These are phyloP conservation scores for Candida ficus DNA, from an alignment of 805 yeast genomes.

Conservation along the genomic window DNA sequence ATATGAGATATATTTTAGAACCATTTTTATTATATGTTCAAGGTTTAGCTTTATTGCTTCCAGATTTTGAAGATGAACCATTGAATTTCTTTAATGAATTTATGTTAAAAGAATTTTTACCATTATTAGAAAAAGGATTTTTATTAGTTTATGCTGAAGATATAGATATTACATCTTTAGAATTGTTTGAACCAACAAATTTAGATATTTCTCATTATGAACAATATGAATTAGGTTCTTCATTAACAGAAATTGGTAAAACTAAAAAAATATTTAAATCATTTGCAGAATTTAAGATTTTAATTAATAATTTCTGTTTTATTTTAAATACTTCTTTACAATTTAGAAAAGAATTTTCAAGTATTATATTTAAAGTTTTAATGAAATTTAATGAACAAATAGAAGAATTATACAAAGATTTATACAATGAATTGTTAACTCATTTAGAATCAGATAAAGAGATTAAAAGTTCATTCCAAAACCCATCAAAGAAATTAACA, in stretches of 20 bases:
- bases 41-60: constrained; percentile 43
- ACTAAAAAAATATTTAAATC: constrained; percentile 12
- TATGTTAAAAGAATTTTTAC: constrained; percentile 59
- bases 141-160: constrained; percentile 45
- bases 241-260: constrained; percentile 20
- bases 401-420: constrained; percentile 19
- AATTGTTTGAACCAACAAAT: constrained; percentile 23
- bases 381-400: constrained; percentile 20
- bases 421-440: constrained; percentile 18
- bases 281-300: constrained; percentile 18
- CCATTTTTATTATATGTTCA: constrained; percentile 66
- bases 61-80: constrained; percentile 28
- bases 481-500: constrained; percentile 4
- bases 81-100: constrained; percentile 53
- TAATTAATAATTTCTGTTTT: constrained; percentile 18
- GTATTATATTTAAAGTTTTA: constrained; percentile 19
- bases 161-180: constrained; percentile 35
- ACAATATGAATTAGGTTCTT: neutral
- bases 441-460: constrained; percentile 22
- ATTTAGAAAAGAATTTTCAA: constrained; percentile 23
- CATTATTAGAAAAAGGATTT: constrained; percentile 56
- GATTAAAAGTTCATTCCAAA: constrained; percentile 8
- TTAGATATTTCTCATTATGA: constrained; percentile 25
- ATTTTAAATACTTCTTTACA: constrained; percentile 24
- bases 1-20: constrained; percentile 75